Percentiles rank a stretch among this genome's conserved stretches.
Evolutionary conservation across 371 early-diverging fungal genomes (phyloP).

Genomic region (Syncephalastrum sp.): DNA sequence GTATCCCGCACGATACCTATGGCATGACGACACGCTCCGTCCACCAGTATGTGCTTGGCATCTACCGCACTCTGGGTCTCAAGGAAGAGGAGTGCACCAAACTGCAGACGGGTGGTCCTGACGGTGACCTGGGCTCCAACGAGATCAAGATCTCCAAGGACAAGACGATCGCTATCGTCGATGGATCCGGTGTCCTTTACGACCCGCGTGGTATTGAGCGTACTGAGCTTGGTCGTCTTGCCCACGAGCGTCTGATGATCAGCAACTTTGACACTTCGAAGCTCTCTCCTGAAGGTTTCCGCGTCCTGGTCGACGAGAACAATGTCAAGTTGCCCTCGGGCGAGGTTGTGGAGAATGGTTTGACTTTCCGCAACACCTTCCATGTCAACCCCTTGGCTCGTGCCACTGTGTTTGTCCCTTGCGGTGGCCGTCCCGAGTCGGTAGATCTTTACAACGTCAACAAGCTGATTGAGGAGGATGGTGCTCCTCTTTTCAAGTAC

Average conservation of each 20-base stretch:
- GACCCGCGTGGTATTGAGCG: constrained; percentile 93
- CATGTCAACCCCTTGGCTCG: constrained; percentile 82
- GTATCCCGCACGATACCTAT: constrained; percentile 96
- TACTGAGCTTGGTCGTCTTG: constrained; percentile 80
- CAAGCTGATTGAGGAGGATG: constrained; percentile 73
- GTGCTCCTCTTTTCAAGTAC: constrained; percentile 94
- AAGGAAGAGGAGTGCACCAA: constrained; percentile 81
- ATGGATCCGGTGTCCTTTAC: constrained; percentile 94
- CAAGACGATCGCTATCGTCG: constrained; percentile 92
- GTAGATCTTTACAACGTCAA: constrained; percentile 92
- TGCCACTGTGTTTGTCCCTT: constrained; percentile 95
- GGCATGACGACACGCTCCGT: constrained; percentile 99
- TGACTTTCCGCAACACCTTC: constrained; percentile 95
- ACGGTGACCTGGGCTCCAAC: constrained; percentile 97
- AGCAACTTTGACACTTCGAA: constrained; percentile 82
- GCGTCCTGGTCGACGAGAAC: constrained; percentile 90
- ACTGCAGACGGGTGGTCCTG: constrained; percentile 98
- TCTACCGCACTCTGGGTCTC: constrained; percentile 85
- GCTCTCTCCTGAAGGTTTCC: constrained; percentile 84
- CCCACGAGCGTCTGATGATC: constrained; percentile 83
- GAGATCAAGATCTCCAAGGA: constrained; percentile 98
- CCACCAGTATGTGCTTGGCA: constrained; percentile 97
- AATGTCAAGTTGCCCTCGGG: constrained; percentile 88
- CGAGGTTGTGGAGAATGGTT: constrained; percentile 83
- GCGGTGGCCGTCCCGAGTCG: constrained; percentile 97